Evolutionary conservation across 1,284 basidiomycete species (phyloP).

Genomic region (Vanrija sp.): DNA sequence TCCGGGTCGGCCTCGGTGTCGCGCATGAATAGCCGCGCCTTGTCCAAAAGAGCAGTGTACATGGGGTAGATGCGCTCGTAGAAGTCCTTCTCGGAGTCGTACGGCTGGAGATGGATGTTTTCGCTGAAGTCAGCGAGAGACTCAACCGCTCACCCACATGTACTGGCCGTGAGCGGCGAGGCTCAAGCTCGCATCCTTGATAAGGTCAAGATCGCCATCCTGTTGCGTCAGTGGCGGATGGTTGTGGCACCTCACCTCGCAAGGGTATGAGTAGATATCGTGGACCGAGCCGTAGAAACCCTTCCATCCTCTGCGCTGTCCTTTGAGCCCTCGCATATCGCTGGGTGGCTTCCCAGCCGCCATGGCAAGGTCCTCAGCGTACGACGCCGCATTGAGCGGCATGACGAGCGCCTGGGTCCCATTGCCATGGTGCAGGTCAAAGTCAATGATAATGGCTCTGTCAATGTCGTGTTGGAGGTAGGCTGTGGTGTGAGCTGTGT

Average conservation of each 20-base stretch:
- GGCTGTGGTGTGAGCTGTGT: conserved; percentile 52
- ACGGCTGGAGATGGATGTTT: conserved; percentile 82
- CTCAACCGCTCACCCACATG: conserved; percentile 52
- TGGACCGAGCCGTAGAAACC: conserved; percentile 86
- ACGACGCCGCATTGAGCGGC: conserved; percentile 85
- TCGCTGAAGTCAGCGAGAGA: conserved; percentile 51
- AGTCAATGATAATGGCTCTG: conserved; percentile 82
- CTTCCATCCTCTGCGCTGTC: conserved; percentile 56
- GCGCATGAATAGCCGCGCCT: conserved; percentile 69
- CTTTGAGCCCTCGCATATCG: conserved; percentile 44
- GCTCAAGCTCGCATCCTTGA: conserved; percentile 79
- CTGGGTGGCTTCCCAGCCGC: conserved; percentile 45
- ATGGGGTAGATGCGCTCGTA: conserved; percentile 68
- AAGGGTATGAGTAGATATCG: conserved; percentile 83
- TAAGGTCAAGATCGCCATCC: conserved; percentile 72
- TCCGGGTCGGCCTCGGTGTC: conserved; percentile 62
- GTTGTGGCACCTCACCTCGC: conserved; percentile 60
- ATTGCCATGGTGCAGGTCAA: conserved; percentile 93
- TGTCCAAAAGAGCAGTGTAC: conserved; percentile 67
- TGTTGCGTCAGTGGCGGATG: conserved; percentile 39
- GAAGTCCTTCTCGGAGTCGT: conserved; percentile 71
- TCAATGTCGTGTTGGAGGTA: conserved; percentile 74
- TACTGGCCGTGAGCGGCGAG: conserved; percentile 82
- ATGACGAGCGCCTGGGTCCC: conserved; percentile 88
- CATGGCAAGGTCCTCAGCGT: conserved; percentile 61